phyloP scores from a whole-genome alignment of 2,329 filamentous ascomycete genomes.

The Cryphonectria carpinicola region DNA sequence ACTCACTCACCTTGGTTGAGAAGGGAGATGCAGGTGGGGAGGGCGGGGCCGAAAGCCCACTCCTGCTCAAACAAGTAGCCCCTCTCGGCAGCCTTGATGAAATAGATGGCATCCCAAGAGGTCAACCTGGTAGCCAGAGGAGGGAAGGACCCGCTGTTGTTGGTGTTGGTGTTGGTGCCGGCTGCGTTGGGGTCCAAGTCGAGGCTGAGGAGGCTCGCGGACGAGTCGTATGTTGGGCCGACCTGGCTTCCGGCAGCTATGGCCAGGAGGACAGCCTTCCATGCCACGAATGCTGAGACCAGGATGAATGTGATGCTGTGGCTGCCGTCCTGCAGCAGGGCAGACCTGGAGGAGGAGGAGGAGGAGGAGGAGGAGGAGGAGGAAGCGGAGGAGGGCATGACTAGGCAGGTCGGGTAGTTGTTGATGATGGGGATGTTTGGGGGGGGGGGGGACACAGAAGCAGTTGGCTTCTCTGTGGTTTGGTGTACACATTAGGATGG shows the following conservation, averaged over 20 bases:
- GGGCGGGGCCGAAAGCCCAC: conserved; percentile 72
- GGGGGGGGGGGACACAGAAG: too few species aligned
- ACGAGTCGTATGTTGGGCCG: conserved; percentile 78
- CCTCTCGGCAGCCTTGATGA: conserved; percentile 61
- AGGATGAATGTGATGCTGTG: conserved; percentile 36
- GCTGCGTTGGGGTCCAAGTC: conserved; percentile 31
- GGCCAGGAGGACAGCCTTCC: conserved; percentile 70
- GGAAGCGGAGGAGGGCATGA: background rate
- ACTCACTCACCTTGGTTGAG: conserved; percentile 32
- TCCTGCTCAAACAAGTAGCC: conserved; percentile 80
- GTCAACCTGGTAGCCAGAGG: conserved; percentile 60
- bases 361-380: background rate
- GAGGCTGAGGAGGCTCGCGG: conserved; percentile 55
- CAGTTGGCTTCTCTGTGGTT: background rate
- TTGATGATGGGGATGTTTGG: background rate
- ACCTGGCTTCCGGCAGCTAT: conserved; percentile 58
- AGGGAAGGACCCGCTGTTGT: conserved; percentile 13
- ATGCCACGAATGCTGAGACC: conserved; percentile 55
- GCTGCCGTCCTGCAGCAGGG: background rate
- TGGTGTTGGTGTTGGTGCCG: conserved; percentile 36
- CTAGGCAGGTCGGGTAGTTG: too few species aligned
- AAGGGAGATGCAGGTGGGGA: conserved; percentile 49
- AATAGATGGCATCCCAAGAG: conserved; percentile 84
- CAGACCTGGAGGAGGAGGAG: conserved; percentile 14
- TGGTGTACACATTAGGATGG: too few species aligned